Evolutionary conservation across 768 basidiomycete species (phyloP).

Genomic region (Lactarius hengduanensis): DNA sequence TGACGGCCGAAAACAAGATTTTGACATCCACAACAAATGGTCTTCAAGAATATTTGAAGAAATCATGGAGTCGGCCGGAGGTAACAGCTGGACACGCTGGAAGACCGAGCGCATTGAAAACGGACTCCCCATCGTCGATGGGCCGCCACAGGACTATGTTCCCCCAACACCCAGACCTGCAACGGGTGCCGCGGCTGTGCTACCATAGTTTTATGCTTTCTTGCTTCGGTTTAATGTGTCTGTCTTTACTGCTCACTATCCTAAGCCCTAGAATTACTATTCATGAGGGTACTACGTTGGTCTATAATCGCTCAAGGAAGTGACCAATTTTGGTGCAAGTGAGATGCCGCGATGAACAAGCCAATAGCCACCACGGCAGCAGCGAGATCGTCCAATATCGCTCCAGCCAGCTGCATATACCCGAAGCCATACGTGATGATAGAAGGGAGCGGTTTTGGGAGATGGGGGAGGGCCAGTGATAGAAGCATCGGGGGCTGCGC

Average conservation of each 20-base stretch:
- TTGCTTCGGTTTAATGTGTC: not conserved
- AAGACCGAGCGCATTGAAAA: conserved; percentile 46
- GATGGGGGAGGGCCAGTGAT: conserved; percentile 56
- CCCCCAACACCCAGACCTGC: not conserved
- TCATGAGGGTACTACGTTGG: not conserved
- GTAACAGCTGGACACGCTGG: conserved; percentile 56
- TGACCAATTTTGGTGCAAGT: conserved; percentile 13
- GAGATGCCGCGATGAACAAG: conserved; percentile 43
- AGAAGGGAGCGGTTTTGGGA: conserved; percentile 63
- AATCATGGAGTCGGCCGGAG: conserved; percentile 67
- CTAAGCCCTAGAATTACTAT: conserved; percentile 4
- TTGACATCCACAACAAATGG: conserved; percentile 66
- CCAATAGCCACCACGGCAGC: conserved; percentile 71
- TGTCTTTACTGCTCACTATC: not conserved
- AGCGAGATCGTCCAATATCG: conserved; percentile 71
- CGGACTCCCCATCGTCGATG: conserved; percentile 47
- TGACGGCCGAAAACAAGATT: conserved; percentile 46
- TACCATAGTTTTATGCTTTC: conserved; percentile 20
- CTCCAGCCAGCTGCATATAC: conserved; percentile 65
- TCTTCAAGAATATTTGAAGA: conserved; percentile 66
- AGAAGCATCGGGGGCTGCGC: conserved; percentile 60
- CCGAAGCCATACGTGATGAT: conserved; percentile 61
- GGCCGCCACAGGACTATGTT: conserved; percentile 19
- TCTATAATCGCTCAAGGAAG: conserved; percentile 8
- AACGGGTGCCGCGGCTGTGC: conserved; percentile 30